Evolutionary conservation across 225 moss, liverwort and hornwort species (phyloP).

Genomic region (Asterella californica): DNA sequence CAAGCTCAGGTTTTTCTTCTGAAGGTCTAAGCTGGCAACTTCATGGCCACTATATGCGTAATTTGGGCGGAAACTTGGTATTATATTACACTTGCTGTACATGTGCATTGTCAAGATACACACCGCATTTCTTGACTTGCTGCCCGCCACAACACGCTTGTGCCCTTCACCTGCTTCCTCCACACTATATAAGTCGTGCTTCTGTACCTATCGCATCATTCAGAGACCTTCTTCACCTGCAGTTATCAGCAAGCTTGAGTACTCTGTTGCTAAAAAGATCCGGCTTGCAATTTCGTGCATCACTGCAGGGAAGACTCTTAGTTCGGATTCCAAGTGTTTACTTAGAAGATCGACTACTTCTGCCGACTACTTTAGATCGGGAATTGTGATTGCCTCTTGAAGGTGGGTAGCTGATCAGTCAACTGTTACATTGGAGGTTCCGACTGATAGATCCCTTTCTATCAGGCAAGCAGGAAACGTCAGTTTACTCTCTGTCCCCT

Average conservation of each 20-base stretch:
- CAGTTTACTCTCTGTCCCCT: too few relatives aligned
- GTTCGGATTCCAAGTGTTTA: background rate
- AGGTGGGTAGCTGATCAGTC: too few relatives aligned
- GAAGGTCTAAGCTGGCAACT: background rate
- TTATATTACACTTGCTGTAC: background rate
- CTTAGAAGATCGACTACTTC: background rate
- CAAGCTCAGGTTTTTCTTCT: background rate
- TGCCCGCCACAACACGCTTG: background rate
- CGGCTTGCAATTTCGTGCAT: background rate
- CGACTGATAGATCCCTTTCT: too few relatives aligned
- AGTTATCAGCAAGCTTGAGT: background rate
- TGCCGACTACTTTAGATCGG: background rate
- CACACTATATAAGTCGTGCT: background rate
- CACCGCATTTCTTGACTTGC: background rate
- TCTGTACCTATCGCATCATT: background rate
- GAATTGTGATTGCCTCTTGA: too few relatives aligned
- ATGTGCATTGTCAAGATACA: too few relatives aligned
- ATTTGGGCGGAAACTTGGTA: background rate
- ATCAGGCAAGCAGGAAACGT: too few relatives aligned
- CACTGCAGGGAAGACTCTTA: background rate
- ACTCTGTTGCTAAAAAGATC: too few relatives aligned
- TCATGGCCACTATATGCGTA: background rate
- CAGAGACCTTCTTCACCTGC: background rate
- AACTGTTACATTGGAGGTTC: too few relatives aligned
- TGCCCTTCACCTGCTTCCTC: background rate